Percentiles rank a stretch among this genome's conserved stretches.
These are phyloP conservation scores for Blumeriella jaapii DNA, from an alignment of 2,329 filamentous ascomycete species.

Conservation along the genomic window DNA sequence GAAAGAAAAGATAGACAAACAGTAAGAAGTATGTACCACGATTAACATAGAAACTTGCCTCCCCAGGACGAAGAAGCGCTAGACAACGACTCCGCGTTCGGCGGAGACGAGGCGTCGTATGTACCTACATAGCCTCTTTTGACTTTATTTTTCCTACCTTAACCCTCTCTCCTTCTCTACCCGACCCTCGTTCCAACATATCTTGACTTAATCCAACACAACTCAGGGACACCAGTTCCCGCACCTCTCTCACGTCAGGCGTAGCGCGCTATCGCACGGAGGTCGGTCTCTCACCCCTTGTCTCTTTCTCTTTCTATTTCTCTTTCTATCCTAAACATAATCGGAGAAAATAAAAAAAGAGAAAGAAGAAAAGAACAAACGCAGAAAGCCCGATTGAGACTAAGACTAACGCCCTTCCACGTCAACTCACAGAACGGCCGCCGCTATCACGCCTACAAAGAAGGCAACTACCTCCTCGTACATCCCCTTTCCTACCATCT, in stretches of 20 bases:
- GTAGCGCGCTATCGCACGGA: slow-evolving; percentile 9
- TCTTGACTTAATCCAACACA: neutral
- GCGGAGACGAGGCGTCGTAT: slow-evolving; percentile 5
- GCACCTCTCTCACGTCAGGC: slow-evolving; percentile 11
- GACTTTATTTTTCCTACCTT: neutral
- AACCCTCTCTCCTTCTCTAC: no score
- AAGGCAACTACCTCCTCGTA: slow-evolving; percentile 18
- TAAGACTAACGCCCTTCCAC: no score
- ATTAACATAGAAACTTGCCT: no score
- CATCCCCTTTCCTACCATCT: neutral
- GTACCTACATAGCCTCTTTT: neutral
- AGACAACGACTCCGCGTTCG: slow-evolving; percentile 7
- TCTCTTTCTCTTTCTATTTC: no score
- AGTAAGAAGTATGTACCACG: no score
- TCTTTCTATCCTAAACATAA: no score
- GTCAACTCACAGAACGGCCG: slow-evolving; percentile 16
- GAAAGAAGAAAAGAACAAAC: no score
- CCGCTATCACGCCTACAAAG: slow-evolving; percentile 17
- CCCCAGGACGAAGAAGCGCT: slow-evolving; percentile 8
- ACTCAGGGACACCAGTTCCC: slow-evolving; percentile 5
- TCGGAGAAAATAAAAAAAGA: no score
- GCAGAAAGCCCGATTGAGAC: no score
- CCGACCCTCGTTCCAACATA: no score
- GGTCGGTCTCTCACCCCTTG: neutral
- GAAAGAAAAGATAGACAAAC: no score